Base-by-base conservation (phyloP, 208 protist genomes). In the Trypanosoma melophagium region DNA sequence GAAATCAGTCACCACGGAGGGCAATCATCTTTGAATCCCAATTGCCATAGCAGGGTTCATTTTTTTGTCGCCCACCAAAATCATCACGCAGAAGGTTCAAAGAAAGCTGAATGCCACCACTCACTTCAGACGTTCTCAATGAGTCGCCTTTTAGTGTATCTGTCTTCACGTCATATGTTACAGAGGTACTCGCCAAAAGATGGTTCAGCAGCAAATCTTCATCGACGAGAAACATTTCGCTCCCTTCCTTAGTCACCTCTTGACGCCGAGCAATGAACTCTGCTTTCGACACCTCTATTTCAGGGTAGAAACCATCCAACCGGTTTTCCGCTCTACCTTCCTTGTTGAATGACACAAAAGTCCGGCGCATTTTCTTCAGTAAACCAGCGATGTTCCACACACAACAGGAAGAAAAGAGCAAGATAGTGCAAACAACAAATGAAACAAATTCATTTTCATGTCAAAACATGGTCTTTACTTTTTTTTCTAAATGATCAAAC, bases 311-410 rank as follows among this genome's bases (percentile, higher is more conserved):
- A 9, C 47, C 60, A 45, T 66, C 28, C 17, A 63, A 35, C 35
- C 54, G 8, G 13, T 68, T 60, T 13, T 66, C 60, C n/a, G 69
- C 60, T 51, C 53, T 74, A 10, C 69, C 69, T 12, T 68, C 55
- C 41, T 74, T 68, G 44, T 74, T 68, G 35, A 74, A 74, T 0
- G 60, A 62, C 21, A 74, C 42, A 57, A 74, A 63, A 7, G 69
- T 74, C 4, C 69, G 69, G 41, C 59, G 41, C 69, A 74, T 74
- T 9, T 0, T 22, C n/a, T 28, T 66, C 19, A 59, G 28, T 42
- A 28, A 42, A 59, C 54, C 16, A 0, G 17, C 10, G 42, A 42
- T 21, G 9, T 21, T 13, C 7, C 28, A 59, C 25, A 13, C 4
- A 14, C 54, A 42, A 24, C 9, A 19, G n/a, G n/a, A 45, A 24